Evolutionary conservation across 257 asterid genomes (phyloP), one percentile per base, ranked within the genome.

Genomic region (Anisodus acutangulus): DNA sequence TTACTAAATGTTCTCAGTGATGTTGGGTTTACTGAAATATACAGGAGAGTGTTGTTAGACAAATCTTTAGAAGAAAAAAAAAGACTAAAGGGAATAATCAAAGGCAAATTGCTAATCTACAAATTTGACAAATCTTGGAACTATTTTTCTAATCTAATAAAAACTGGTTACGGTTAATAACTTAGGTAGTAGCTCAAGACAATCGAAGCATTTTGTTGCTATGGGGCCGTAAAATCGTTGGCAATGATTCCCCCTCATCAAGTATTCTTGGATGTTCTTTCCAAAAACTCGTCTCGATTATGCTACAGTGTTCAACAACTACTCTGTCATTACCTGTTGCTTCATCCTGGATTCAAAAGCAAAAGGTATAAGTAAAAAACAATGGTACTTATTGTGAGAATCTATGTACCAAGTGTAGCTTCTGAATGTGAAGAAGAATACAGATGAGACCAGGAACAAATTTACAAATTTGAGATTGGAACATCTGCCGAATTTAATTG

Each of bases 201-300:
- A 76, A 26, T 76, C 81, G 45, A 76, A 62, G 22, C 26, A 76
- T 76, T 76, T 83, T 66, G 31, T 66, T 69, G 51, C 10, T 41
- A 76, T 19, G 60, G 41, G 57, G 76, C 39, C 6, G 78, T 17
- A 45, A 81, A 41, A 66, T 74, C 37, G 12, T 11, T 26, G 60
- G 31, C 69, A 71, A 81, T 79, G 62, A 60, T 41, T 49, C 54
- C 43, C 85, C 78, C 79, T 90, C 92, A n/a, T 86, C 85, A 49
- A 95, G 94, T 86, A 94, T 93, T n/a, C 86, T 83, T 7, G 94
- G 90, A 83, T 93, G 98, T 66, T 87, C 90, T 80, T 86, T 89
- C 98, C 97, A 95, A 64, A 94, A 95, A 85, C 87, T 86, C 9
- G 86, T 22, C 47, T 90, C 98, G 26, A 95, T 95, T 84, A 94